phyloP scores from a whole-genome alignment of 768 basidiomycete species.

The Lentinula aciculospora region DNA sequence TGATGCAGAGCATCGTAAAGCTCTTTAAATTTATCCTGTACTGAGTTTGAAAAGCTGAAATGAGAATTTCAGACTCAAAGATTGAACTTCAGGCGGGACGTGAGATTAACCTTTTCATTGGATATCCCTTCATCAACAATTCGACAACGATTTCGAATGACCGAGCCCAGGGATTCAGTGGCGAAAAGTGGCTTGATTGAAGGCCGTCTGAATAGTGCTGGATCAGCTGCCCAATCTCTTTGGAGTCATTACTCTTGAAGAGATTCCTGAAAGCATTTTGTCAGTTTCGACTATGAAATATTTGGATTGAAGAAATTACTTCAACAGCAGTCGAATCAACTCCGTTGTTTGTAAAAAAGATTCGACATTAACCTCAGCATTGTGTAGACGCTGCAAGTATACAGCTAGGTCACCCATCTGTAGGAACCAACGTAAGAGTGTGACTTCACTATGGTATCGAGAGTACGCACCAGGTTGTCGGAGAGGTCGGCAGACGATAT shows the following conservation, averaged over 20 bases:
- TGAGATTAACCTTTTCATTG: neutral
- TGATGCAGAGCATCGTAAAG: neutral
- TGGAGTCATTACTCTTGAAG: neutral
- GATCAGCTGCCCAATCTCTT: neutral
- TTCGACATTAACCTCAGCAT: neutral
- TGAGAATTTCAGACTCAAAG: neutral
- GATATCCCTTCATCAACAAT: neutral
- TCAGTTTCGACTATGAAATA: neutral
- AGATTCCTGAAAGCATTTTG: neutral
- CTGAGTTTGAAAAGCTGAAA: neutral
- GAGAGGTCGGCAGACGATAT: neutral
- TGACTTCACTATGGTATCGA: neutral
- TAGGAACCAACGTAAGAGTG: neutral
- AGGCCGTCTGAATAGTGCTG: neutral
- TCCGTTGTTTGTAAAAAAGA: neutral
- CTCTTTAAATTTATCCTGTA: neutral
- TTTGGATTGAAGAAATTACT: neutral
- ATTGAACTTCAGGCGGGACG: neutral
- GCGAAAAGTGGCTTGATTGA: neutral
- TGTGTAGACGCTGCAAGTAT: neutral
- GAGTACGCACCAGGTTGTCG: neutral
- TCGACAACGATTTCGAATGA: neutral
- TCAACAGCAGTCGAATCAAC: neutral
- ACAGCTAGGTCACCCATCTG: neutral
- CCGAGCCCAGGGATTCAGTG: neutral